phyloP scores from a whole-genome alignment of 2,329 filamentous ascomycete genomes.

The Dactylellina drechsleri region DNA sequence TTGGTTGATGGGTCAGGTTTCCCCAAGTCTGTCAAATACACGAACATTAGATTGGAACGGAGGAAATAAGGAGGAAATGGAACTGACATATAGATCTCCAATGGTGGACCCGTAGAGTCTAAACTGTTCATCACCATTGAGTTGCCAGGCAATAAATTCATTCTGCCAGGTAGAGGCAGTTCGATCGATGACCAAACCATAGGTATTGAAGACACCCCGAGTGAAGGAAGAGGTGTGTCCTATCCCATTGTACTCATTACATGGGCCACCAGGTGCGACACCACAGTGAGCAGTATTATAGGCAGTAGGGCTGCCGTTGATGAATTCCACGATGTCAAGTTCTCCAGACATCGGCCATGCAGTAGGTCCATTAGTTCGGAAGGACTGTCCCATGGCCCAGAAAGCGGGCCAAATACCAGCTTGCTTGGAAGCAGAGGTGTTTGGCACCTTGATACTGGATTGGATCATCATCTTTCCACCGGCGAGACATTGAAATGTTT shows the following conservation, averaged over 20 bases:
- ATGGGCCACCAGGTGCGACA: slow-evolving; percentile 61
- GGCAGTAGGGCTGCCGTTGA: slow-evolving; percentile 62
- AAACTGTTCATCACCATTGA: slow-evolving; percentile 60
- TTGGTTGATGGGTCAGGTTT: slow-evolving; percentile 58
- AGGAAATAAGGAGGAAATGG: background rate
- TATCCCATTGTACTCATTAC: slow-evolving; percentile 63
- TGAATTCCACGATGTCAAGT: slow-evolving; percentile 64
- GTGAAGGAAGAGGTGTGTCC: slow-evolving; percentile 55
- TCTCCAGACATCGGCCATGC: slow-evolving; percentile 64
- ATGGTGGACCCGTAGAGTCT: slow-evolving; percentile 59
- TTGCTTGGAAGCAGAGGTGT: slow-evolving; percentile 15
- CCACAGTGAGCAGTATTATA: slow-evolving; percentile 65
- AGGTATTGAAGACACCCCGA: slow-evolving; percentile 60
- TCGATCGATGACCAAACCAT: slow-evolving; percentile 61
- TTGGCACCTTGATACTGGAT: slow-evolving; percentile 61
- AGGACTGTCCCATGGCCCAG: slow-evolving; percentile 63
- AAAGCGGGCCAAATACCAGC: slow-evolving; percentile 64
- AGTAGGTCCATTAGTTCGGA: slow-evolving; percentile 61
- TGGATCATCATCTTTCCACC: slow-evolving; percentile 62
- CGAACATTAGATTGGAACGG: slow-evolving; percentile 2
- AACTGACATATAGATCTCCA: slow-evolving; percentile 51
- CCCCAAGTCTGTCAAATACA: slow-evolving; percentile 59
- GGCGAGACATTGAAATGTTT: slow-evolving; percentile 60
- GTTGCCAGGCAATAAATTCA: slow-evolving; percentile 61
- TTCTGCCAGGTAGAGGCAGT: slow-evolving; percentile 57